These are phyloP conservation scores for Cystobasidiopsis lactophilus DNA, from an alignment of 768 basidiomycete species.

Conservation along the genomic window DNA sequence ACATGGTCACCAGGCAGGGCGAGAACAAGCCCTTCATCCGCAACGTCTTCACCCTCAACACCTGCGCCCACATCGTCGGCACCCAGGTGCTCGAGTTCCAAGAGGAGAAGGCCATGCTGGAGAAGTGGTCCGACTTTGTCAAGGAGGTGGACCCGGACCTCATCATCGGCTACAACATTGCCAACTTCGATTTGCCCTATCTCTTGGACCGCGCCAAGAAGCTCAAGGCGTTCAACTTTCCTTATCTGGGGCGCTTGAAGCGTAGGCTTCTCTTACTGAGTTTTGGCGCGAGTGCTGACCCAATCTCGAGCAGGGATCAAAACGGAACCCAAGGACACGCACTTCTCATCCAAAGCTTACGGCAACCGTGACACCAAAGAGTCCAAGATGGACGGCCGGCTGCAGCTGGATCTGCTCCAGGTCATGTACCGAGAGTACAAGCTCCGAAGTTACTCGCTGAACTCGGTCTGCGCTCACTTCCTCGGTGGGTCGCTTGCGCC, in stretches of 20 bases:
- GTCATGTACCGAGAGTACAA: conserved; percentile 99
- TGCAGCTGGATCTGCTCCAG: conserved; percentile 87
- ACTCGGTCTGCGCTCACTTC: conserved; percentile 93
- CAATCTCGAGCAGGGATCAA: conserved; percentile 39
- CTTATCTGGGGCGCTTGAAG: conserved; percentile 50
- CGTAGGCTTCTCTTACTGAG: conserved; percentile 30
- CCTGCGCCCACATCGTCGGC: conserved; percentile 88
- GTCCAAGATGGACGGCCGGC: conserved; percentile 65
- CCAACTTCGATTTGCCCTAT: conserved; percentile 91
- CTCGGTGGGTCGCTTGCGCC: conserved; percentile 29
- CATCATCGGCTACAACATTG: conserved; percentile 85
- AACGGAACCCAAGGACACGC: conserved; percentile 70
- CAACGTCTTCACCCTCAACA: conserved; percentile 86
- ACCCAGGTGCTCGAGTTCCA: conserved; percentile 75
- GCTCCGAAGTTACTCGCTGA: conserved; percentile 84
- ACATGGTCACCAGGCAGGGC: conserved; percentile 96
- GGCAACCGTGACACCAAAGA: conserved; percentile 94
- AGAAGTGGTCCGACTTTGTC: conserved; percentile 74
- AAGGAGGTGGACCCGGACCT: conserved; percentile 81
- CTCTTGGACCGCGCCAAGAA: conserved; percentile 76
- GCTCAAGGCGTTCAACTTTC: conserved; percentile 46
- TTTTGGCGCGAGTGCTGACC: background rate
- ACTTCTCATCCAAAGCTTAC: conserved; percentile 95
- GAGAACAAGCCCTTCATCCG: conserved; percentile 82
- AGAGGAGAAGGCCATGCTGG: conserved; percentile 49